Conservation (phyloP, 108 stramenopile genomes). For the Epipyxis sp. region DNA sequence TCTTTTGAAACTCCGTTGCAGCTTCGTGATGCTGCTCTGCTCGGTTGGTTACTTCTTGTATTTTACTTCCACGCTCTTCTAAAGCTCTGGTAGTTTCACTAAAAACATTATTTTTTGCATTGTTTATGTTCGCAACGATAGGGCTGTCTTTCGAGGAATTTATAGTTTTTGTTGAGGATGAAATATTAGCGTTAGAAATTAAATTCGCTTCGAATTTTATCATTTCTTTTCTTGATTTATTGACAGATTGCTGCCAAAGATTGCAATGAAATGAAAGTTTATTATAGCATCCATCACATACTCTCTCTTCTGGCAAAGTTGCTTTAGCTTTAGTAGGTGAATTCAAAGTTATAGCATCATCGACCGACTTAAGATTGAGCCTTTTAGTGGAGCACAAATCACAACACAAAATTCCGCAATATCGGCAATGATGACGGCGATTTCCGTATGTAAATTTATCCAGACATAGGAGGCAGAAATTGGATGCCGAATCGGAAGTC, state of each 20-base stretch:
- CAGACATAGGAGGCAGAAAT: slow-evolving; percentile 14
- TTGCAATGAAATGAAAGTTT: background rate
- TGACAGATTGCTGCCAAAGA: background rate
- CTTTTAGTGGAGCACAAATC: slow-evolving; percentile 15
- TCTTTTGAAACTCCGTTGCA: background rate
- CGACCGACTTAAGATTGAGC: background rate
- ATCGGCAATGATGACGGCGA: slow-evolving; percentile 16
- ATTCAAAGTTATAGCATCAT: no score
- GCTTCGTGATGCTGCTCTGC: background rate
- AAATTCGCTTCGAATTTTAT: background rate
- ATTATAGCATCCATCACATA: slow-evolving; percentile 26
- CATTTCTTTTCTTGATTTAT: background rate
- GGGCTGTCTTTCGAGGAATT: background rate
- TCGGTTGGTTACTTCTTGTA: background rate
- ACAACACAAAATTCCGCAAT: slow-evolving; percentile 20
- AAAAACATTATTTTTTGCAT: background rate
- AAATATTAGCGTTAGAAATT: background rate
- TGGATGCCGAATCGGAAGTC: slow-evolving; percentile 1
- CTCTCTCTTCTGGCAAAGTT: background rate
- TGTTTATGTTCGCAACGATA: background rate
- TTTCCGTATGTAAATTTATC: slow-evolving; percentile 21
- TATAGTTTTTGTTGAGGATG: background rate
- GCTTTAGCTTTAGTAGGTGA: background rate
- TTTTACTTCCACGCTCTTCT: slow-evolving; percentile 1
- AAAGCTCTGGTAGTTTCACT: background rate